Evolutionary conservation across 2,329 filamentous ascomycete species (phyloP).

Genomic region (Aspergillaceae sp.): DNA sequence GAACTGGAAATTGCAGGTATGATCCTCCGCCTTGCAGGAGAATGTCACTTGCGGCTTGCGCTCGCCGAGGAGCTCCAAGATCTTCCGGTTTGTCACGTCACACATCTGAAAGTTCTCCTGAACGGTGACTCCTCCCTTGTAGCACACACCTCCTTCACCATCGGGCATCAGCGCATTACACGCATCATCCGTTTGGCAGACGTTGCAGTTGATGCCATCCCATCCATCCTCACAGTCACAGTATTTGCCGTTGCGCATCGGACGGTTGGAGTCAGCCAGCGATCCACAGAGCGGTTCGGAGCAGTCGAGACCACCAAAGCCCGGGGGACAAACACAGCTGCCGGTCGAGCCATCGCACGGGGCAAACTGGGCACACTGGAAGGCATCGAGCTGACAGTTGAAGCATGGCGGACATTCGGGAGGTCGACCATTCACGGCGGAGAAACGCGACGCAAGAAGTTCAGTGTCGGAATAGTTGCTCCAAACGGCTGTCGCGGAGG

Average conservation of each 20-base stretch:
- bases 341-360: slow-evolving; percentile 83
- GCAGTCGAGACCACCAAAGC: slow-evolving; percentile 92
- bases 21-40: slow-evolving; percentile 66
- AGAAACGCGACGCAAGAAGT: slow-evolving; percentile 58
- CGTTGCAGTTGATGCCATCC: slow-evolving; percentile 96
- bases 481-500: slow-evolving; percentile 15
- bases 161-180: slow-evolving; percentile 84
- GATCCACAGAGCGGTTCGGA: slow-evolving; percentile 87
- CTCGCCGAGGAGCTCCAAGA: slow-evolving; percentile 73
- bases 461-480: slow-evolving; percentile 51
- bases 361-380: slow-evolving; percentile 84
- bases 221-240: slow-evolving; percentile 91
- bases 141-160: slow-evolving; percentile 76
- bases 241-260: slow-evolving; percentile 58
- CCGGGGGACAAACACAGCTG: slow-evolving; percentile 83
- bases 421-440: slow-evolving; percentile 64
- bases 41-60: slow-evolving; percentile 91
- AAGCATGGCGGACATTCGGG: slow-evolving; percentile 56
- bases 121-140: slow-evolving; percentile 79
- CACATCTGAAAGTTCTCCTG: slow-evolving; percentile 97
- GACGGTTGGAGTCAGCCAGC: slow-evolving; percentile 71
- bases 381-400: slow-evolving; percentile 92
- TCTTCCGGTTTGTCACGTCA: slow-evolving; percentile 93
- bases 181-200: slow-evolving; percentile 73
- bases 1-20: slow-evolving; percentile 92